These are phyloP conservation scores for Tylopilus intermedius DNA, from an alignment of 768 basidiomycete genomes.

Conservation along the genomic window DNA sequence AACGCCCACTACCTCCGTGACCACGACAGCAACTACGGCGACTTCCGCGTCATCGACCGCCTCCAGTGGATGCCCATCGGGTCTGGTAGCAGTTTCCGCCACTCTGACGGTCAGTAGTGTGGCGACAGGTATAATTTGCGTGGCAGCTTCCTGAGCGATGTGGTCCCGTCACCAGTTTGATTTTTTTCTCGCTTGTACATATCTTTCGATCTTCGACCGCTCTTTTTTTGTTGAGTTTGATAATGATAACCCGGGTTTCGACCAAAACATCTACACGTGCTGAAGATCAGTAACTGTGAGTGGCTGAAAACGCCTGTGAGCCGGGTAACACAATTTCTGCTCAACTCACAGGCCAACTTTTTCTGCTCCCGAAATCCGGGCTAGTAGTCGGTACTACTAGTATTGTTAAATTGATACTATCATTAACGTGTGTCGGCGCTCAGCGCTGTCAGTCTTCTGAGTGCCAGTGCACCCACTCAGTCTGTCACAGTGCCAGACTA, in stretches of 20 bases:
- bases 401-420: too few species aligned
- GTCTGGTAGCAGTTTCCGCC: background rate
- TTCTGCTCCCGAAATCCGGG: too few species aligned
- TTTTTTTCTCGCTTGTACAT: conserved; percentile 16
- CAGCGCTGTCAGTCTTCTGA: too few species aligned
- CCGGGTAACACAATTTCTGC: too few species aligned
- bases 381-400: too few species aligned
- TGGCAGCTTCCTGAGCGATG: conserved; percentile 1
- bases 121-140: conserved; percentile 10
- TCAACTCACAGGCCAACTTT: too few species aligned
- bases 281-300: too few species aligned
- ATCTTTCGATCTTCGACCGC: conserved; percentile 10
- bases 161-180: background rate
- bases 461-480: too few species aligned
- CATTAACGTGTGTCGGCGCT: too few species aligned
- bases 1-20: background rate
- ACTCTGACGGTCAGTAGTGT: background rate
- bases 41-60: background rate
- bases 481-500: too few species aligned
- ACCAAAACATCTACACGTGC: background rate
- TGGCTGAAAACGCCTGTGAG: too few species aligned
- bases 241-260: background rate
- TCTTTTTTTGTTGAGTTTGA: background rate
- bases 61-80: conserved; percentile 12
- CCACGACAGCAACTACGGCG: background rate